A percentile compares a stretch with the other conserved stretches of the same genome.
Evolutionary conservation across 179 eudicot genomes (phyloP).

Genomic region (Beta lomatogona): DNA sequence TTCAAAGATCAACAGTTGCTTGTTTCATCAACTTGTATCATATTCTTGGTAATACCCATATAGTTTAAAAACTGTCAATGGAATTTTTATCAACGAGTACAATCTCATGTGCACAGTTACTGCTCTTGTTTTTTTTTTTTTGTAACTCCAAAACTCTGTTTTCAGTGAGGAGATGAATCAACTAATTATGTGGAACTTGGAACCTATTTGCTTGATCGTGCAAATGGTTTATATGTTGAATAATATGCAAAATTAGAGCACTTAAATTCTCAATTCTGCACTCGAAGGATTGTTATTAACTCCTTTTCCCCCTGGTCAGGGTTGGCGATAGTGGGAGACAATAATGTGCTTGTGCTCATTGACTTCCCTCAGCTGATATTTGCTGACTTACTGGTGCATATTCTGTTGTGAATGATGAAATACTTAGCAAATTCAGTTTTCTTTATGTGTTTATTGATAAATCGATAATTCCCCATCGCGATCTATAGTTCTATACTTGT

Average conservation of each 20-base stretch:
- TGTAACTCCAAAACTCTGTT: too few species aligned
- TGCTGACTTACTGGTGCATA: neutral
- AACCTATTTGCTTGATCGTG: neutral
- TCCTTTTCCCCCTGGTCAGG: neutral
- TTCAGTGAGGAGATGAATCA: neutral
- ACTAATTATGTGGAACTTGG: neutral
- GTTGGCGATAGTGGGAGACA: neutral
- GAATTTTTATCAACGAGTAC: too few species aligned
- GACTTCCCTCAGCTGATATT: neutral
- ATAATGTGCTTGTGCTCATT: too few species aligned
- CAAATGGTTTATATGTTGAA: neutral
- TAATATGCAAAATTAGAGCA: too few species aligned
- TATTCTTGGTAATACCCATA: too few species aligned
- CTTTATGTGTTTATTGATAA: constrained; percentile 1
- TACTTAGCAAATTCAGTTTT: neutral
- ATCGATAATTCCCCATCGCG: neutral
- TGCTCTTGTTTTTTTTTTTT: too few species aligned
- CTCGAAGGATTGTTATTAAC: neutral
- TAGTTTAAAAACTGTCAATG: too few species aligned
- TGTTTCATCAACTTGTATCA: too few species aligned
- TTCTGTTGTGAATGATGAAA: constrained; percentile 4
- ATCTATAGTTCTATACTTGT: neutral
- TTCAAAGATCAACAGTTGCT: neutral
- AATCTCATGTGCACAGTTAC: too few species aligned
- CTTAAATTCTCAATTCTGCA: neutral